Base-by-base conservation (phyloP, 1,139 yeast genomes). In the Magnusiomyces tetraspermus region DNA sequence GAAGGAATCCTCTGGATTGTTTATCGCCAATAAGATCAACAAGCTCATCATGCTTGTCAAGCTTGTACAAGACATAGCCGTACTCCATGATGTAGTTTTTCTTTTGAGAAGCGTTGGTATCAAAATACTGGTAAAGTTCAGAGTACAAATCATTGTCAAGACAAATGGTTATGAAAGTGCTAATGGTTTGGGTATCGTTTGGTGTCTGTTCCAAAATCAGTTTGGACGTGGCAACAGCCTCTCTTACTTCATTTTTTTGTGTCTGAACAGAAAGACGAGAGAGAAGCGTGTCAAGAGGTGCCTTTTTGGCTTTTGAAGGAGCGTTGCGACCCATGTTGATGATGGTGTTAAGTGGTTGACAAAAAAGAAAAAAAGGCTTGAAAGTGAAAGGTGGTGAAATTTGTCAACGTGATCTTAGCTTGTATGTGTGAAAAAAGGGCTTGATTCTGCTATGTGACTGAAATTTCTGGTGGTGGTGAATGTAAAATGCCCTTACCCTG, bases 81-180 rank as follows among this genome's bases (percentile, higher is more conserved):
- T 75, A 76, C 63, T 86, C 95, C 42, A 61, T 53, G n/a, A 60
- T 55, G 42, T 55, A 49, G 22, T 53, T 46, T 6, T 50, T 47
- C 6, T 57, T 52, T 36, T 54, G 53, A 6, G 49, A 47, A 8
- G 49, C 49, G 30, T 56, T 41, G 11, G 52, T 49, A 6, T 52
- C 55, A 33, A 65, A 55, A 21, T 81, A 62, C 51, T 75, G 71
- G 28, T 70, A 65, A 0, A 90, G 95, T 52, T 74, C 71, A 52
- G 70, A 69, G 65, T 84, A 87, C 59, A 76, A 75, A 64, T 88
- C 96, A 61, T 83, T 73, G 62, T 84, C 82, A 65, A 86, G 83
- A 61, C 84, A 71, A 1, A 95, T 80, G 5, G 83, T 82, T 42
- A 87, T 67, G 61, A 83, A 80, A 58, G 83, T 76, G 60, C 76